These are phyloP conservation scores for Cryptomeria japonica DNA, from an alignment of 75 land plant species.

Conservation along the genomic window DNA sequence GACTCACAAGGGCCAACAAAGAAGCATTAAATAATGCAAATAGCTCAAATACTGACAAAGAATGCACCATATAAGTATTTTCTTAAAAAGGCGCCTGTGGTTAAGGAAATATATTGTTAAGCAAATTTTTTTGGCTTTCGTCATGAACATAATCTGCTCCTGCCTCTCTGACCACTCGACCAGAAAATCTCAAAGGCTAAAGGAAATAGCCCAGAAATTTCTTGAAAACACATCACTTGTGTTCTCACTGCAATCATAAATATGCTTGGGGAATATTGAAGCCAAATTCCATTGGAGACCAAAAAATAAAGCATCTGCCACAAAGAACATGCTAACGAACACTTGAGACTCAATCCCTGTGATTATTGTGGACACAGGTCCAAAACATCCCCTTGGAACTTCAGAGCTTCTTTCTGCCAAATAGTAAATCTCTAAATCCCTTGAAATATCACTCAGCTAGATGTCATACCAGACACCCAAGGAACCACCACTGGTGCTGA, in stretches of 20 bases:
- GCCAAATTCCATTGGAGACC: not conserved
- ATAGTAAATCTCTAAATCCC: not conserved
- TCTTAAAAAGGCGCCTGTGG: not conserved
- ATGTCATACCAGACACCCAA: slow-evolving; percentile 81
- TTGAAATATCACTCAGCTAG: not conserved
- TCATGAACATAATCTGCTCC: not conserved
- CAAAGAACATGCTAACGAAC: not conserved
- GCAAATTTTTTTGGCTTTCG: not conserved
- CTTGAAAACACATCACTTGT: not conserved
- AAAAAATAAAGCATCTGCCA: not conserved
- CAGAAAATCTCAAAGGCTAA: not conserved
- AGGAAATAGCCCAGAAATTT: not conserved
- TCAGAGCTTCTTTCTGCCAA: slow-evolving; percentile 1
- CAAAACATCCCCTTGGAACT: not conserved
- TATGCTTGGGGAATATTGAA: not conserved
- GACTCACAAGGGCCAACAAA: not conserved
- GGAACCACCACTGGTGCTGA: slow-evolving; percentile 82
- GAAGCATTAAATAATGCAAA: not conserved
- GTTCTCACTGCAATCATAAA: not conserved
- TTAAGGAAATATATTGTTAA: not conserved
- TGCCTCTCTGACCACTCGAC: not conserved
- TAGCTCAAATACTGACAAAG: not conserved
- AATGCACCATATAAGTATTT: not conserved
- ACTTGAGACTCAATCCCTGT: not conserved
- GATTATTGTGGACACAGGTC: not conserved